Evolutionary conservation across 495 filamentous ascomycete species (phyloP).

Genomic region (Cercophora sp.): DNA sequence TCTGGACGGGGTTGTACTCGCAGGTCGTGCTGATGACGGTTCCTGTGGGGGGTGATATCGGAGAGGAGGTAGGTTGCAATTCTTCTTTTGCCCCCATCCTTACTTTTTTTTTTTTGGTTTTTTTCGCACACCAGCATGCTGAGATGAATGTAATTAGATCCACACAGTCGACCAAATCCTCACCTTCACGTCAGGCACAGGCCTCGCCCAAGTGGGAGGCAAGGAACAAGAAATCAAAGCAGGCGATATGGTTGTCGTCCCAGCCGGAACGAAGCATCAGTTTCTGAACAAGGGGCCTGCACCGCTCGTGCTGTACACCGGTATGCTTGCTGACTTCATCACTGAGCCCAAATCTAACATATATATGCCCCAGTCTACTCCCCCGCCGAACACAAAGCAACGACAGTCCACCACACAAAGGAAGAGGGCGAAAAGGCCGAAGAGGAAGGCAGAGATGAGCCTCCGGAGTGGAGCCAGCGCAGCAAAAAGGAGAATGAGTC

Average conservation of each 20-base stretch:
- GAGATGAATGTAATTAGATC: slow-evolving; percentile 19
- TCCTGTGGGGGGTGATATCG: slow-evolving; percentile 60
- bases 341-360: too few species aligned
- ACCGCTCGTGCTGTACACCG: slow-evolving; percentile 56
- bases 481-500: slow-evolving; percentile 57
- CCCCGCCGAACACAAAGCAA: slow-evolving; percentile 55
- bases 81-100: too few species aligned
- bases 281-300: slow-evolving; percentile 56
- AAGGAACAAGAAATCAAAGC: slow-evolving; percentile 56
- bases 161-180: slow-evolving; percentile 59
- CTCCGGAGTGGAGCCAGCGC: slow-evolving; percentile 54
- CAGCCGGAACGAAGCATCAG: slow-evolving; percentile 63
- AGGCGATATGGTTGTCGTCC: slow-evolving; percentile 60
- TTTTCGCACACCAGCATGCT: background rate
- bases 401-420: slow-evolving; percentile 58
- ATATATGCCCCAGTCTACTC: too few species aligned
- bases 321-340: too few species aligned
- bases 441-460: slow-evolving; percentile 57
- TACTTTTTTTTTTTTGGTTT: background rate
- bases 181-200: slow-evolving; percentile 58
- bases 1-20: slow-evolving; percentile 59
- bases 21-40: slow-evolving; percentile 64
- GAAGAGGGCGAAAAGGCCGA: slow-evolving; percentile 58
- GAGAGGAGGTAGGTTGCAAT: slow-evolving; percentile 59
- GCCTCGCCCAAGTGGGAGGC: slow-evolving; percentile 54